A percentile compares a stretch with the other conserved stretches of the same genome.
Evolutionary conservation across 495 filamentous ascomycete genomes (phyloP).

Genomic region (Amphirosellinia nigrospora): DNA sequence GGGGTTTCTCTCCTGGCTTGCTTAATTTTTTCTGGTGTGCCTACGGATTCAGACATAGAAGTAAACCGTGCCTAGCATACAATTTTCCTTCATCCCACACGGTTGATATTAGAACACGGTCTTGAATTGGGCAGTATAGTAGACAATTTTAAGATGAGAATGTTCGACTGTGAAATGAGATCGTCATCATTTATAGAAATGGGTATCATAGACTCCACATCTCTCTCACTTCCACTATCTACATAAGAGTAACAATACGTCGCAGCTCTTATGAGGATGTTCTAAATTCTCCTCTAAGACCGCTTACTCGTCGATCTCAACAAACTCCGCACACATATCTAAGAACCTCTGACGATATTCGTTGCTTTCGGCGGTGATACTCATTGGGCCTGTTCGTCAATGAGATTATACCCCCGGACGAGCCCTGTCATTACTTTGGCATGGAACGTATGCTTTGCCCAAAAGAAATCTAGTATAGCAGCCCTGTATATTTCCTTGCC

Average conservation of each 20-base stretch:
- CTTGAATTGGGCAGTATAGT: not conserved
- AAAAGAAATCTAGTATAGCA: conserved; percentile 72
- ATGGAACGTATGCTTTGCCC: conserved; percentile 70
- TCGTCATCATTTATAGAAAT: not conserved
- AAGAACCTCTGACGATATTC: conserved; percentile 72
- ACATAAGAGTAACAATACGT: not conserved
- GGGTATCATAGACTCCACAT: conserved; percentile 7
- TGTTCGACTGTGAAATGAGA: not conserved
- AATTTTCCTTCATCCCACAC: not conserved
- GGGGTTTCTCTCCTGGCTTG: not conserved
- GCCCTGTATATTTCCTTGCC: conserved; percentile 68
- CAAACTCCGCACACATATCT: conserved; percentile 61
- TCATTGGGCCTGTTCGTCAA: conserved; percentile 66
- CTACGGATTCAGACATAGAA: not conserved
- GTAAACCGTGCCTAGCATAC: not conserved
- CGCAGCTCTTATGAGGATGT: not conserved
- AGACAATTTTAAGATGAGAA: not conserved
- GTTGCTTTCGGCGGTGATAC: conserved; percentile 67
- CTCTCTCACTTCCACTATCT: not conserved
- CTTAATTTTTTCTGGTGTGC: not conserved
- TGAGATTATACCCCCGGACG: conserved; percentile 64
- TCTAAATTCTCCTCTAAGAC: not conserved
- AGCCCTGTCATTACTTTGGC: conserved; percentile 66
- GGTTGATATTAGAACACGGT: not conserved
- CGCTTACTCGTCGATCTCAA: conserved; percentile 53